A percentile compares a stretch with the other conserved stretches of the same genome.
These are phyloP conservation scores for Brassica juncea DNA, from an alignment of 345 rosid species.

Conservation along the genomic window DNA sequence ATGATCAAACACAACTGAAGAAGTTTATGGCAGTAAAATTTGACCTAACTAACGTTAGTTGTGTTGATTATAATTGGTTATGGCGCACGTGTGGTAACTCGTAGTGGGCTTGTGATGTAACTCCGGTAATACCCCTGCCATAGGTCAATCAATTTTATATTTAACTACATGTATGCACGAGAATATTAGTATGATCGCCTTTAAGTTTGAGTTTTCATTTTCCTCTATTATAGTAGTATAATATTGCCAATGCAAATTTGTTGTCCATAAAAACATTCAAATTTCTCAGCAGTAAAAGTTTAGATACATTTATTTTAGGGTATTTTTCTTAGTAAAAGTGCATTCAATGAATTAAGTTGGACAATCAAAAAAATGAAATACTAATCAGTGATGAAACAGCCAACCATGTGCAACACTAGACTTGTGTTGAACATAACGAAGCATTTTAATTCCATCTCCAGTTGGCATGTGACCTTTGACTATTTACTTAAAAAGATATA, in stretches of 20 bases:
- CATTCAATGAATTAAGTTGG: constrained; percentile 17
- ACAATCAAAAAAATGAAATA: background rate
- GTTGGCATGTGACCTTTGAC: constrained; percentile 35
- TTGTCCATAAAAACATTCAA: background rate
- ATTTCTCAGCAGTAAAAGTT: constrained; percentile 10
- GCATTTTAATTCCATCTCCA: constrained; percentile 33
- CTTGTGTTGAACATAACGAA: constrained; percentile 39
- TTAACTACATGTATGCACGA: background rate
- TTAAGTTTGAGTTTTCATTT: background rate
- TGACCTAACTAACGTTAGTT: constrained; percentile 12
- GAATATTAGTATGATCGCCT: background rate
- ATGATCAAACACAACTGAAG: background rate
- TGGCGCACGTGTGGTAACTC: constrained; percentile 27
- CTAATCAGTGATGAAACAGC: constrained; percentile 2
- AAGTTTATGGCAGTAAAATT: constrained; percentile 8
- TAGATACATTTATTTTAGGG: background rate
- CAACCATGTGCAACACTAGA: constrained; percentile 40
- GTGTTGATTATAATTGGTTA: constrained; percentile 8
- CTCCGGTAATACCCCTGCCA: constrained; percentile 5
- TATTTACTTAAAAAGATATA: constrained; percentile 3
- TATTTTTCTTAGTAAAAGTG: background rate
- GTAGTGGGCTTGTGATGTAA: background rate
- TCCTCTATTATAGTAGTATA: background rate
- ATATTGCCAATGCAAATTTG: background rate
- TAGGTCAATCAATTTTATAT: background rate